These are phyloP conservation scores for Cladobotryum protrusum DNA, from an alignment of 2,329 filamentous ascomycete species.

Conservation along the genomic window DNA sequence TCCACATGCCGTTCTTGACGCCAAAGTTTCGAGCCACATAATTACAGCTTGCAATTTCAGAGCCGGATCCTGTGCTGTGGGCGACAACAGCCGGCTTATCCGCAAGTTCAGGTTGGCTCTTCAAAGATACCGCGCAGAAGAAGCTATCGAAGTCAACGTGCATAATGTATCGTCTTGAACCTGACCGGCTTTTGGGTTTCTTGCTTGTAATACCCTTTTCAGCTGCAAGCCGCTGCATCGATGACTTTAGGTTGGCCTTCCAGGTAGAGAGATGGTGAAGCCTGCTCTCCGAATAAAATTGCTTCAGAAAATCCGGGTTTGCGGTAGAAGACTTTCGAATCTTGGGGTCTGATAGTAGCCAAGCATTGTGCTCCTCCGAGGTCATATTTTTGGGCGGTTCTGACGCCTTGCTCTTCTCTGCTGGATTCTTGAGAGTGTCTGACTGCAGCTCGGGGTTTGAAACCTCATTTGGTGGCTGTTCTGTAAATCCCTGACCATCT, in stretches of 20 bases:
- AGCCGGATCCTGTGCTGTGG: slow-evolving; percentile 76
- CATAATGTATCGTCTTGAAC: slow-evolving; percentile 73
- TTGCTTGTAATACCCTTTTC: slow-evolving; percentile 52
- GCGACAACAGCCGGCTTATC: slow-evolving; percentile 84
- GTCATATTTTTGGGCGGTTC: slow-evolving; percentile 59
- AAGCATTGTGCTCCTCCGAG: slow-evolving; percentile 87
- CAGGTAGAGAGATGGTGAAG: slow-evolving; percentile 92
- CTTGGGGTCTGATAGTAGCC: slow-evolving; percentile 75
- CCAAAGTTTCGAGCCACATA: slow-evolving; percentile 83
- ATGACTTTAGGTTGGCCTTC: slow-evolving; percentile 91
- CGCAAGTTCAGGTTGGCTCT: slow-evolving; percentile 65
- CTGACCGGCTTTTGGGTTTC: slow-evolving; percentile 47
- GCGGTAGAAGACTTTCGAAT: slow-evolving; percentile 85
- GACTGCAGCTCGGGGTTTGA: not conserved
- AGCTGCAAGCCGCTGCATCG: slow-evolving; percentile 72
- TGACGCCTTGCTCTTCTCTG: not conserved
- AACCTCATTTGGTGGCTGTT: not conserved
- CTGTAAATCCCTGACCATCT: not conserved
- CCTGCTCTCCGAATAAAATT: slow-evolving; percentile 92
- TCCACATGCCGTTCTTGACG: slow-evolving; percentile 99
- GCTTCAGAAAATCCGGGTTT: slow-evolving; percentile 87
- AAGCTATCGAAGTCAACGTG: slow-evolving; percentile 99
- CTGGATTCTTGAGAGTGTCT: not conserved
- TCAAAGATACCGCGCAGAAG: slow-evolving; percentile 86
- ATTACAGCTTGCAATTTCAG: slow-evolving; percentile 96